Percentiles rank a stretch among this genome's conserved stretches.
phyloP scores from a whole-genome alignment of 2,329 filamentous ascomycete genomes.

The Pezicula rhizophila region DNA sequence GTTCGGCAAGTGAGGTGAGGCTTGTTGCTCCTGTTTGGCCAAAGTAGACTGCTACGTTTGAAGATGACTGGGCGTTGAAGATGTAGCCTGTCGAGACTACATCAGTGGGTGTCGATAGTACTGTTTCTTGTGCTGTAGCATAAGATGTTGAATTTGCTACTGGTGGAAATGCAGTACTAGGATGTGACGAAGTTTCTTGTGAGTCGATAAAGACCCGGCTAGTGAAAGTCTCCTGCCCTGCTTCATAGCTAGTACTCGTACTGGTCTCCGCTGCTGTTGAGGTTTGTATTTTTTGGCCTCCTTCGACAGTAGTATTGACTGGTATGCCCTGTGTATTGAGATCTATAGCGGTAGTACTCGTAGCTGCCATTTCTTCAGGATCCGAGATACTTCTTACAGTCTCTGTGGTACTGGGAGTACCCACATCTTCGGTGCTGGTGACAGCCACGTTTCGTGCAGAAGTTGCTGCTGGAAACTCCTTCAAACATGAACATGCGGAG shows the following conservation, averaged over 20 bases:
- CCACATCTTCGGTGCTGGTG: not conserved
- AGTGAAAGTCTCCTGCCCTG: not conserved
- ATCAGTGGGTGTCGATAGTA: not conserved
- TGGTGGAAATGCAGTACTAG: not conserved
- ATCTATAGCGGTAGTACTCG: conserved; percentile 4
- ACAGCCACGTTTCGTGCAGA: not conserved
- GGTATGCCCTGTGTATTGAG: not conserved
- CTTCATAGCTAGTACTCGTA: not conserved
- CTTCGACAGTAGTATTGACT: not conserved
- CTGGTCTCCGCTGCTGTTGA: not conserved
- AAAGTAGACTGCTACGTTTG: conserved; percentile 30
- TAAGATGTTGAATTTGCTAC: not conserved
- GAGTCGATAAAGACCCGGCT: not conserved
- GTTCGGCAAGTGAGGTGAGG: conserved; percentile 21
- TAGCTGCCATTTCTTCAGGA: conserved; percentile 5
- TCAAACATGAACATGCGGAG: not conserved
- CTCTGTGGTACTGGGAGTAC: conserved; percentile 1
- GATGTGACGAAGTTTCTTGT: not conserved
- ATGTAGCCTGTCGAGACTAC: not conserved
- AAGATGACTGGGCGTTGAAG: conserved; percentile 20
- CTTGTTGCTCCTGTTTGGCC: conserved; percentile 22
- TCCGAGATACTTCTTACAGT: not conserved
- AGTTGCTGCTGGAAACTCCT: not conserved
- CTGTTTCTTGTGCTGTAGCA: not conserved
- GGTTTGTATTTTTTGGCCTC: not conserved